These are phyloP conservation scores for Zygnema cylindricum DNA, from an alignment of 139 green algal genomes.

Conservation along the genomic window DNA sequence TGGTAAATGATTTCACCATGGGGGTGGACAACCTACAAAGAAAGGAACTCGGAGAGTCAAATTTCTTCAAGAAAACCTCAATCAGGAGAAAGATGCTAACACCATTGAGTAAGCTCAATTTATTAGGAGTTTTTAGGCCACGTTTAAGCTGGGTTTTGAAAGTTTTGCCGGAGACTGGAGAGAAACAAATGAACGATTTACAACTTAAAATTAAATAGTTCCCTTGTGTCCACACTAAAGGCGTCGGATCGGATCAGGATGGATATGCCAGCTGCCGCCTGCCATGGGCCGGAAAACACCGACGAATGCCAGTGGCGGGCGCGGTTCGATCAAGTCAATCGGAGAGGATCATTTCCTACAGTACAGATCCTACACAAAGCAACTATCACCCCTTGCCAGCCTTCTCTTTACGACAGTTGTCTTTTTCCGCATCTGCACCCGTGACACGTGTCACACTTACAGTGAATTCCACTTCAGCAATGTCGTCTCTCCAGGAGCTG, in stretches of 20 bases:
- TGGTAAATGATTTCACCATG: neutral
- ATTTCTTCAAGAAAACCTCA: neutral
- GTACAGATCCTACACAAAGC: no score
- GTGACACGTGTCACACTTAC: no score
- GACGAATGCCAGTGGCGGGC: no score
- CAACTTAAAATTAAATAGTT: neutral
- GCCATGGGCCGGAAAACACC: no score
- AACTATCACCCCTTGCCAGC: no score
- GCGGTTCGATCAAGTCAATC: no score
- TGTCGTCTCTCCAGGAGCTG: conserved; percentile 32
- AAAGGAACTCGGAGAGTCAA: neutral
- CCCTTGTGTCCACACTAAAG: neutral
- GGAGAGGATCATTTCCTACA: no score
- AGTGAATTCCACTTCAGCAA: conserved; percentile 21
- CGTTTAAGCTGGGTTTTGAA: neutral
- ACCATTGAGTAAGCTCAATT: neutral
- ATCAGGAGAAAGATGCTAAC: neutral
- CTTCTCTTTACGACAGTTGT: no score
- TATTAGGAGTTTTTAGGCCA: neutral
- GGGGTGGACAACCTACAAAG: neutral
- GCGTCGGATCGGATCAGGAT: no score
- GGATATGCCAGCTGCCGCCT: no score
- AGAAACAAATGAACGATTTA: neutral
- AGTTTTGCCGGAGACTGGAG: neutral
- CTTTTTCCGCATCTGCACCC: no score